phyloP scores from a whole-genome alignment of 352 stramenopile genomes.

The Globisporangium acanthophoron region DNA sequence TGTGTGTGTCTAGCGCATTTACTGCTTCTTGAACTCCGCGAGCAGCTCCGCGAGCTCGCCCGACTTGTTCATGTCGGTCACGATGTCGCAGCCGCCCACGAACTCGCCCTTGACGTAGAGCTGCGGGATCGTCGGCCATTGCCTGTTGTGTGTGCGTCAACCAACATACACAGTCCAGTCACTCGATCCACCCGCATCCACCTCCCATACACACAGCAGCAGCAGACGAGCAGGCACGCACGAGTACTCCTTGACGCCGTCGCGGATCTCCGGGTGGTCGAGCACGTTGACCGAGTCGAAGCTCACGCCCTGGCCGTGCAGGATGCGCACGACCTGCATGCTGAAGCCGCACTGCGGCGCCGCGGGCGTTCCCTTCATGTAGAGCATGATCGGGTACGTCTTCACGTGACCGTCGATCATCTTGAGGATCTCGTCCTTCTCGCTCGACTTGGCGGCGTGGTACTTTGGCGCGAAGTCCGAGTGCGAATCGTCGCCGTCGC shows the following conservation, averaged over 20 bases:
- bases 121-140: conserved; percentile 97
- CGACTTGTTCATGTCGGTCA: conserved; percentile 93
- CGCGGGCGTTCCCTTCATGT: conserved; percentile 99
- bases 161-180: no score
- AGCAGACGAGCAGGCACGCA: conserved; percentile 31
- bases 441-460: conserved; percentile 76
- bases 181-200: no score
- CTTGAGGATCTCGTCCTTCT: conserved; percentile 87
- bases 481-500: conserved; percentile 56
- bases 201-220: no score
- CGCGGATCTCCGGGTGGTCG: conserved; percentile 96
- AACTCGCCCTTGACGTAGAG: conserved; percentile 99
- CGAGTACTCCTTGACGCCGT: conserved; percentile 98
- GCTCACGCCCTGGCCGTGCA: conserved; percentile 90
- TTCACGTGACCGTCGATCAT: conserved; percentile 90
- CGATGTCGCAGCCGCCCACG: conserved; percentile 98
- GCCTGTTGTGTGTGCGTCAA: conserved; percentile 12
- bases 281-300: conserved; percentile 99
- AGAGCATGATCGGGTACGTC: conserved; percentile 96
- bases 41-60: conserved; percentile 90
- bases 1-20: conserved; percentile 5
- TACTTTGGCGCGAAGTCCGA: conserved; percentile 88
- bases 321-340: conserved; percentile 93
- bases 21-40: conserved; percentile 66
- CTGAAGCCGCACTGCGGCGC: conserved; percentile 98